A percentile compares a stretch with the other conserved stretches of the same genome.
These are phyloP conservation scores for Trichoderma asperelloides DNA, from an alignment of 495 filamentous ascomycete genomes.

Conservation along the genomic window DNA sequence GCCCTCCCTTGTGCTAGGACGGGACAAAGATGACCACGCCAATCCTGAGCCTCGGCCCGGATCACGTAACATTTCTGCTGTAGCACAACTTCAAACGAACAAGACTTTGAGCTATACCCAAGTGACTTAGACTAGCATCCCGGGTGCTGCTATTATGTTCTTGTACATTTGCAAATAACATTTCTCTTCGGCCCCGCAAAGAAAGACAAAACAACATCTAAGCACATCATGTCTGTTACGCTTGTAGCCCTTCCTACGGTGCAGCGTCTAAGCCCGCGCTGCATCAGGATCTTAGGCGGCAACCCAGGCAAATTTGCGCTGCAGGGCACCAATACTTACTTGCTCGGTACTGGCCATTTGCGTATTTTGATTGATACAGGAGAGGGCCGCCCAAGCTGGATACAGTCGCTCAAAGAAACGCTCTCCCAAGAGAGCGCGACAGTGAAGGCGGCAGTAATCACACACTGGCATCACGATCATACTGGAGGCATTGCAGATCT, in stretches of 20 bases:
- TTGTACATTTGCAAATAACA: too few species aligned
- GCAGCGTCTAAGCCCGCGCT: slow-evolving; percentile 30
- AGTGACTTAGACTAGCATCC: too few species aligned
- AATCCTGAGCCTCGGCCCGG: too few species aligned
- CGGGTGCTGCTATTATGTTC: too few species aligned
- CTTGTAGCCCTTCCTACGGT: slow-evolving; percentile 24
- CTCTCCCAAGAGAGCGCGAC: slow-evolving; percentile 50
- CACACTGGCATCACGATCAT: slow-evolving; percentile 80
- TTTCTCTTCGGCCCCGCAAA: too few species aligned
- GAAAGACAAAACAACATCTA: background rate
- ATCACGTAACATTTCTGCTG: too few species aligned
- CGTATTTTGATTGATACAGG: slow-evolving; percentile 66
- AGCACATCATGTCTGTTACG: background rate
- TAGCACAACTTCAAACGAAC: too few species aligned
- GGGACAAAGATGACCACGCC: too few species aligned
- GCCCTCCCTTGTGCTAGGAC: too few species aligned
- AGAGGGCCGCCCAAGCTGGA: slow-evolving; percentile 48
- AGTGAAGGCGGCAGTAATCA: slow-evolving; percentile 55
- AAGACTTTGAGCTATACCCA: too few species aligned
- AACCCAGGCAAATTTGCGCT: slow-evolving; percentile 30
- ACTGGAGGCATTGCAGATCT: slow-evolving; percentile 60
- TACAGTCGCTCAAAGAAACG: slow-evolving; percentile 40
- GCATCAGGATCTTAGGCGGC: slow-evolving; percentile 30
- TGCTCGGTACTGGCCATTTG: slow-evolving; percentile 51
- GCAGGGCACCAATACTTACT: slow-evolving; percentile 62